Conservation (phyloP, 2,329 filamentous ascomycete genomes). For the Scolecobasidium constrictum region DNA sequence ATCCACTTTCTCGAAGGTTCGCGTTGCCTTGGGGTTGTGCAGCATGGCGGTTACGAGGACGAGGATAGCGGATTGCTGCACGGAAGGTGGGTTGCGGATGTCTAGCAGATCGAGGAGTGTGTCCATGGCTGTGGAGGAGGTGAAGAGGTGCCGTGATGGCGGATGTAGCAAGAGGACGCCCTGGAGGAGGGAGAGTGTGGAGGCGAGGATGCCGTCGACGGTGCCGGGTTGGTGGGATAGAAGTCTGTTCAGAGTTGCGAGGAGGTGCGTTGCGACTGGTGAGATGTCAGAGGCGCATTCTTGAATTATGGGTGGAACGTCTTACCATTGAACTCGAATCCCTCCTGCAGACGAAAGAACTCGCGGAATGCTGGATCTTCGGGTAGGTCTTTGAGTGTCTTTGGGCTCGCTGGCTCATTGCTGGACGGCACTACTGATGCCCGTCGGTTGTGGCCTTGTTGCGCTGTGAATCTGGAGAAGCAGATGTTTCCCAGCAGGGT, state of each 20-base stretch:
- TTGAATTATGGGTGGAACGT: too few species aligned
- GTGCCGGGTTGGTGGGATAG: conserved; percentile 29
- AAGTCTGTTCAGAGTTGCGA: conserved; percentile 75
- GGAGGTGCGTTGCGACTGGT: conserved; percentile 61
- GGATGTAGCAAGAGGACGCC: conserved; percentile 82
- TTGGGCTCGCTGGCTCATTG: conserved; percentile 17
- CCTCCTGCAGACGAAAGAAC: conserved; percentile 93
- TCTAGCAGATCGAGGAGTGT: conserved; percentile 90
- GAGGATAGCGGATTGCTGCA: conserved; percentile 82
- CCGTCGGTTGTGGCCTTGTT: conserved; percentile 24
- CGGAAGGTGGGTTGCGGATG: conserved; percentile 76
- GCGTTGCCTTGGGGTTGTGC: conserved; percentile 76
- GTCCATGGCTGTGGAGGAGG: conserved; percentile 91
- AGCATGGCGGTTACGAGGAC: conserved; percentile 84
- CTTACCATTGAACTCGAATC: conserved; percentile 88
- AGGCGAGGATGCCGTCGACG: conserved; percentile 70
- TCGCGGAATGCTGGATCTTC: conserved; percentile 85
- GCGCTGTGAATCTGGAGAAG: conserved; percentile 44
- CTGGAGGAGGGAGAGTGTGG: conserved; percentile 79
- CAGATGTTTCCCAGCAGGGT: conserved; percentile 91
- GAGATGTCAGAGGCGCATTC: neutral
- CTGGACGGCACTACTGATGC: conserved; percentile 24
- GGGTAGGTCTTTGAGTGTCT: conserved; percentile 54
- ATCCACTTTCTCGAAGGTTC: conserved; percentile 84
- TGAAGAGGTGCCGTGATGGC: conserved; percentile 77